Percentiles rank a stretch among this genome's conserved stretches.
phyloP scores from a whole-genome alignment of 228 moss, liverwort and hornwort species.

The Sphagnum fallax region DNA sequence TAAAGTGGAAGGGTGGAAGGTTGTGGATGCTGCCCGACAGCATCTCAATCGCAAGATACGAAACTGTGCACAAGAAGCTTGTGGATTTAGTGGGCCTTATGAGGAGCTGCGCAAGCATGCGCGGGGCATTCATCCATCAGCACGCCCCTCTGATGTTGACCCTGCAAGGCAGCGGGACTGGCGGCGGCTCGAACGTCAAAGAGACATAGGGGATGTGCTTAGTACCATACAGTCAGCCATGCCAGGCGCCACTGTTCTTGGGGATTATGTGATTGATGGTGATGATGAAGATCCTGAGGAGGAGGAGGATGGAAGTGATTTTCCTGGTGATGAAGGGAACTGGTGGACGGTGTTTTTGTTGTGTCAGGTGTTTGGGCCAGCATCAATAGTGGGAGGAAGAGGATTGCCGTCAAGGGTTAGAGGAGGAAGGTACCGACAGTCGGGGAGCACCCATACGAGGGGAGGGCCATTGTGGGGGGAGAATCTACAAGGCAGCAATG shows the following conservation, averaged over 20 bases:
- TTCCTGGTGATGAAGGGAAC: conserved; percentile 34
- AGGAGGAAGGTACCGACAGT: conserved; percentile 40
- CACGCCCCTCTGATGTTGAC: conserved; percentile 93
- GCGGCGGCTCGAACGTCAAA: conserved; percentile 94
- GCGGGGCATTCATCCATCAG: conserved; percentile 73
- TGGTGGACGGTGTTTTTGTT: conserved; percentile 82
- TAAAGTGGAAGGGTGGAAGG: conserved; percentile 85
- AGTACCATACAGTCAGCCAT: conserved; percentile 77
- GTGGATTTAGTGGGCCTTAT: conserved; percentile 74
- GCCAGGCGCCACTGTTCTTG: conserved; percentile 91
- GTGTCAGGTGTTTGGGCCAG: conserved; percentile 83
- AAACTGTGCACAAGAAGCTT: conserved; percentile 84
- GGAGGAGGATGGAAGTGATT: conserved; percentile 59
- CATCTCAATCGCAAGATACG: conserved; percentile 86
- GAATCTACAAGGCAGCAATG: conserved; percentile 39
- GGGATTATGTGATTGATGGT: conserved; percentile 85
- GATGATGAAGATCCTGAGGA: conserved; percentile 84
- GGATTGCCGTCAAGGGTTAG: conserved; percentile 52
- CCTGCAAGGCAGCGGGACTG: conserved; percentile 78
- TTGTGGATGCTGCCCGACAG: conserved; percentile 76
- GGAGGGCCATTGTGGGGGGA: conserved; percentile 69
- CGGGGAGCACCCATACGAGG: conserved; percentile 29
- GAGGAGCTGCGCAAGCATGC: conserved; percentile 98
- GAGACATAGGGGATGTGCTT: conserved; percentile 90
- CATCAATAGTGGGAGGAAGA: conserved; percentile 54